phyloP scores from a whole-genome alignment of 2,329 filamentous ascomycete species.

The Apiospora hydei region DNA sequence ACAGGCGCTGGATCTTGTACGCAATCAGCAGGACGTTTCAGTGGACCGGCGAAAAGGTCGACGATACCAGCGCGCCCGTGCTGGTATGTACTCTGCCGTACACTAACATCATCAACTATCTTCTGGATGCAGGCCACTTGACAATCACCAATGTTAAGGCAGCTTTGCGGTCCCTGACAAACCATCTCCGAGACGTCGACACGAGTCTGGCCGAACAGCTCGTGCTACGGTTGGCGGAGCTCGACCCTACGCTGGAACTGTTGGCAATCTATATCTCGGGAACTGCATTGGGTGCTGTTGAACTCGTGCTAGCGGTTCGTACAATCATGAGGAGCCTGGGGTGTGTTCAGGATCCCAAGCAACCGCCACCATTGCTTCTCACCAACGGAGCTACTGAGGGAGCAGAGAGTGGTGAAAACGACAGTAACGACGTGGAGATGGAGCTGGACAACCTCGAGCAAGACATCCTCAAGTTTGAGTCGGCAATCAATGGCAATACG shows the following conservation, averaged over 20 bases:
- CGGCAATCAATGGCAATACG: constrained; percentile 70
- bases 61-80: constrained; percentile 49
- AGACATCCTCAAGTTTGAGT: constrained; percentile 72
- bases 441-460: constrained; percentile 68
- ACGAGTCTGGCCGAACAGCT: constrained; percentile 66
- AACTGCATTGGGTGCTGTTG: constrained; percentile 69
- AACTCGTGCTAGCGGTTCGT: constrained; percentile 72
- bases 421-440: constrained; percentile 50
- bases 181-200: constrained; percentile 51
- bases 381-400: constrained; percentile 39
- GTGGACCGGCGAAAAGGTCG: constrained; percentile 55
- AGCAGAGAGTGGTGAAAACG: constrained; percentile 39
- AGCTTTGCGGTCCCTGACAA: constrained; percentile 59
- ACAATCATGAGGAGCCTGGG: constrained; percentile 75
- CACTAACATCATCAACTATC: constrained; percentile 64
- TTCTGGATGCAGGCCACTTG: constrained; percentile 66
- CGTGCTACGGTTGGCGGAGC: constrained; percentile 65
- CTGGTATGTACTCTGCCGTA: constrained; percentile 54
- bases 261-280: constrained; percentile 70
- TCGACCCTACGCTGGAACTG: constrained; percentile 73
- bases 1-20: constrained; percentile 71
- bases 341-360: constrained; percentile 55
- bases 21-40: constrained; percentile 68
- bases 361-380: constrained; percentile 41
- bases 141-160: constrained; percentile 65